Conservation (phyloP, 306 rosid species). For the Vigna radiata region DNA sequence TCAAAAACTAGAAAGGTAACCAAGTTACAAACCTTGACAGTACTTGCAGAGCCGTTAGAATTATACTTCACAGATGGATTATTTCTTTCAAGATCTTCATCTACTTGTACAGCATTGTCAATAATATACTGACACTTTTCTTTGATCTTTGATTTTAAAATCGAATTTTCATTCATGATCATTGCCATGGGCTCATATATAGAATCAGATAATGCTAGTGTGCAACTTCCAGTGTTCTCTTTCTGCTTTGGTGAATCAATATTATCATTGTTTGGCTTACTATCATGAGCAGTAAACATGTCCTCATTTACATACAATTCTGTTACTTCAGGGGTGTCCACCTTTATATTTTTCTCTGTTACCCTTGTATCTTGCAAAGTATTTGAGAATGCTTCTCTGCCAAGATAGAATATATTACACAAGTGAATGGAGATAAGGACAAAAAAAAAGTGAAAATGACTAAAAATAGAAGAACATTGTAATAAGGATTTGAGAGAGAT, state of each 20-base stretch:
- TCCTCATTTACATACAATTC: constrained; percentile 45
- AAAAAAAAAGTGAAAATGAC: constrained; percentile 14
- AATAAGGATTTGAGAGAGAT: constrained; percentile 12
- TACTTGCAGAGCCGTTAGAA: constrained; percentile 50
- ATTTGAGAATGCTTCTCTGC: constrained; percentile 53
- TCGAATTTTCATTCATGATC: constrained; percentile 40
- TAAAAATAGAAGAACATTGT: constrained; percentile 26
- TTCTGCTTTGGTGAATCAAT: constrained; percentile 44
- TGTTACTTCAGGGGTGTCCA: constrained; percentile 41
- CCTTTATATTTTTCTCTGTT: constrained; percentile 41
- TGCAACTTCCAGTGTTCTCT: constrained; percentile 36
- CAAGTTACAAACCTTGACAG: constrained; percentile 48
- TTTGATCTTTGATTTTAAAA: constrained; percentile 41
- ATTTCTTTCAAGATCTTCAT: constrained; percentile 39
- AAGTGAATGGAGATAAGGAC: constrained; percentile 12
- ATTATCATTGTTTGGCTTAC: constrained; percentile 22
- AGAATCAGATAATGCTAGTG: constrained; percentile 26
- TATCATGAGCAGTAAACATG: constrained; percentile 27
- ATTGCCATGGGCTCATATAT: constrained; percentile 37
- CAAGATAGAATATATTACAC: constrained; percentile 32
- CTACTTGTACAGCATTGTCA: constrained; percentile 39
- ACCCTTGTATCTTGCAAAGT: constrained; percentile 48
- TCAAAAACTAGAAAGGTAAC: constrained; percentile 30
- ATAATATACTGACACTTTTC: constrained; percentile 38
- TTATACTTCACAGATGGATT: constrained; percentile 40